Conservation (phyloP, 768 basidiomycete genomes). For the Lentinula sp. region DNA sequence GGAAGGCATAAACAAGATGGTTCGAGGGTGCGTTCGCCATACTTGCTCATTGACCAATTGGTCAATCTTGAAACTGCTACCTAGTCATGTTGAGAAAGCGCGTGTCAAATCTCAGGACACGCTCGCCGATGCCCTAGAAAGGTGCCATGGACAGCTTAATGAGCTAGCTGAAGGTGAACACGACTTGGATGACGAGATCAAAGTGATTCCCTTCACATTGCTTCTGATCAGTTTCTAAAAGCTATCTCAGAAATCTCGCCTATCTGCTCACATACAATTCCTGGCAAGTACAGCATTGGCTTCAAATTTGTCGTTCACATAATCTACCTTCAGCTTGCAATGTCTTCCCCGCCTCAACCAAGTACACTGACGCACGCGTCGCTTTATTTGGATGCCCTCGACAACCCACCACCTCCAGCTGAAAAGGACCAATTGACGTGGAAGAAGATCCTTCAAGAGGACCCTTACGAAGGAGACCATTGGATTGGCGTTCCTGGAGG, state of each 20-base stretch:
- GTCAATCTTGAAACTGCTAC: slow-evolving; percentile 23
- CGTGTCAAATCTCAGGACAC: slow-evolving; percentile 58
- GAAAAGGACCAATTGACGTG: slow-evolving; percentile 52
- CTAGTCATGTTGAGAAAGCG: slow-evolving; percentile 51
- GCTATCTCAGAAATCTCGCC: slow-evolving; percentile 37
- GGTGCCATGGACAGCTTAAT: slow-evolving; percentile 47
- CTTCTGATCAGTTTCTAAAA: slow-evolving; percentile 3
- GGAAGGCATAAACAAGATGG: slow-evolving; percentile 45
- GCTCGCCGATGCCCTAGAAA: slow-evolving; percentile 54
- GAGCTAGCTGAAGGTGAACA: slow-evolving; percentile 37
- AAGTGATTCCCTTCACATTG: slow-evolving; percentile 26
- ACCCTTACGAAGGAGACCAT: slow-evolving; percentile 81
- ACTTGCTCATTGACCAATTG: neutral
- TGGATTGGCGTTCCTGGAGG: slow-evolving; percentile 70
- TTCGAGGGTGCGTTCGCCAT: slow-evolving; percentile 40
- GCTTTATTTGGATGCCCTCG: slow-evolving; percentile 38
- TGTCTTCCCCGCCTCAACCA: slow-evolving; percentile 47
- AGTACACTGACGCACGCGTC: slow-evolving; percentile 50
- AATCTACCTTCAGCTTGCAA: slow-evolving; percentile 35
- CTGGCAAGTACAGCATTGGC: slow-evolving; percentile 38
- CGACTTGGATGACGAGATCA: slow-evolving; percentile 64
- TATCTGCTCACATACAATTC: slow-evolving; percentile 71
- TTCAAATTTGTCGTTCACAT: neutral
- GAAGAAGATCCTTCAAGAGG: slow-evolving; percentile 74
- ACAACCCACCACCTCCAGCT: slow-evolving; percentile 35